Conservation (phyloP, 495 filamentous ascomycete species). For the Cetradonia linearis region DNA sequence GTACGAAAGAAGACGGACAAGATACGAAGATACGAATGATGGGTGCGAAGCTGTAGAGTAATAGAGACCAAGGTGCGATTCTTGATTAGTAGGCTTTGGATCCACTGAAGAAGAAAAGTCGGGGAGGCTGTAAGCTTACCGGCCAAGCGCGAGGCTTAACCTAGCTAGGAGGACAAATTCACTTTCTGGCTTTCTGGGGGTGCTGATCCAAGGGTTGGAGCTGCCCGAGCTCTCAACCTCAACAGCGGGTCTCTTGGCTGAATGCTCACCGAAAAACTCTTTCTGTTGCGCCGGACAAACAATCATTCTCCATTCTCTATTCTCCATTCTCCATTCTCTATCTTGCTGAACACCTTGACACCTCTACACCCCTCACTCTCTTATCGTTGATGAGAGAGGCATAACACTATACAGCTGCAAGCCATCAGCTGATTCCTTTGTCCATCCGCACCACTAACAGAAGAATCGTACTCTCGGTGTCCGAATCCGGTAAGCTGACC, state of each 20-base stretch:
- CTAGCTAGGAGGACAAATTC: not conserved
- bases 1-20: too few relatives aligned
- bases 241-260: conserved; percentile 5
- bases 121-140: not conserved
- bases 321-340: not conserved
- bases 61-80: not conserved
- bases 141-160: not conserved
- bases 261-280: conserved; percentile 6
- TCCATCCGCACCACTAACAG: not conserved
- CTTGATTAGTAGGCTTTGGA: not conserved
- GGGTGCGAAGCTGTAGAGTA: not conserved
- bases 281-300: conserved; percentile 1
- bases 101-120: not conserved
- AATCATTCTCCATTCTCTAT: not conserved
- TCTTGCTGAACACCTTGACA: not conserved
- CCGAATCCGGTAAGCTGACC: conserved; percentile 11
- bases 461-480: not conserved
- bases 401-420: conserved; percentile 8
- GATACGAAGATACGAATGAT: not conserved
- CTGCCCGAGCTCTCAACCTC: conserved; percentile 1
- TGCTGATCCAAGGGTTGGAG: conserved; percentile 6
- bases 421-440: conserved; percentile 3
- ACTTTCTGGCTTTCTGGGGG: not conserved
- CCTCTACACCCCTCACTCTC: not conserved
- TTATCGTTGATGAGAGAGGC: not conserved